These are phyloP conservation scores for Diaporthe helianthi DNA, from an alignment of 2,329 filamentous ascomycete species.

Conservation along the genomic window DNA sequence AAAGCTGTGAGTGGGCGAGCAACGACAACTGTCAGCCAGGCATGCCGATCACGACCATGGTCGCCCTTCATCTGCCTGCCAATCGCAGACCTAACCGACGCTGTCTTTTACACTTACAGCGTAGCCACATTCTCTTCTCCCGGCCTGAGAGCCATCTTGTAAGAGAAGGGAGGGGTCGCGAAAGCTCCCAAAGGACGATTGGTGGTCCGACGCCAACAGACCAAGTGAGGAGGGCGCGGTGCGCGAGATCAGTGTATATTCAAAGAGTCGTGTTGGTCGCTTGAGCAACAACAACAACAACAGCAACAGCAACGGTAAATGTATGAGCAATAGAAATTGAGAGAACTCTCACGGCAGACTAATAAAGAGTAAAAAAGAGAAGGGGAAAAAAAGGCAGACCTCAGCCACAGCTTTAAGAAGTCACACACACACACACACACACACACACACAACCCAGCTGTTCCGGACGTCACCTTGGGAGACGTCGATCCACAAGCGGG, in stretches of 20 bases:
- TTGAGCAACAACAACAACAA: not conserved
- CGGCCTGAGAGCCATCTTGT: slow-evolving; percentile 51
- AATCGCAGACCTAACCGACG: too few relatives aligned
- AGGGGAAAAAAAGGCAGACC: not conserved
- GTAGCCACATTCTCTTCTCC: slow-evolving; percentile 57
- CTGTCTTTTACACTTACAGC: slow-evolving; percentile 45
- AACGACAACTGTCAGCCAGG: slow-evolving; percentile 40
- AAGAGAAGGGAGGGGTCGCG: not conserved
- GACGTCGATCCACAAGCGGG: not conserved
- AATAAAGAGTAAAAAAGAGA: not conserved
- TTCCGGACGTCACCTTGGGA: slow-evolving; percentile 21
- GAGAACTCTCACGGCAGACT: not conserved
- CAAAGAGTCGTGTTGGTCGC: not conserved
- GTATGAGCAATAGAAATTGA: not conserved
- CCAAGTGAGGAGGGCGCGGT: not conserved
- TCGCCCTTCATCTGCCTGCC: not conserved
- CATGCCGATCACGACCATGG: slow-evolving; percentile 17
- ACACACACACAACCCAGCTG: slow-evolving; percentile 13
- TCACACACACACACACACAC: not conserved
- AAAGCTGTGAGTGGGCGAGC: slow-evolving; percentile 60
- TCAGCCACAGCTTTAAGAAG: slow-evolving; percentile 22
- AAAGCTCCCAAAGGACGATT: not conserved
- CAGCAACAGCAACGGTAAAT: not conserved
- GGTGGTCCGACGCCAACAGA: not conserved
- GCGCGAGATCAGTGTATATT: not conserved